Conservation (phyloP, 306 rosid species). For the Mimosa bimucronata region DNA sequence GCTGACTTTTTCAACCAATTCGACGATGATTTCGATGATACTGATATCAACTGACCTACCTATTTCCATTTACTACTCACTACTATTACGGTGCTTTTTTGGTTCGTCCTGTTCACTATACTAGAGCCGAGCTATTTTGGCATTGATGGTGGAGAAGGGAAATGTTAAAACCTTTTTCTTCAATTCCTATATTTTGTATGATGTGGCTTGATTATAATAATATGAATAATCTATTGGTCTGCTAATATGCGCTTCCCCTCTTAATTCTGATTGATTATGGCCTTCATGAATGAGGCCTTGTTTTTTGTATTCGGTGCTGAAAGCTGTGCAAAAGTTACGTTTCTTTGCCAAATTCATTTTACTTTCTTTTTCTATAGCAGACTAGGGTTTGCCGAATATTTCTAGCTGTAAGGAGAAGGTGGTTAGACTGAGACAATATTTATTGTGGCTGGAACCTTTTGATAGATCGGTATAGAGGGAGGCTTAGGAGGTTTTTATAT, state of each 20-base stretch:
- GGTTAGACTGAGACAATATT: neutral
- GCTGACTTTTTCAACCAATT: conserved; percentile 80
- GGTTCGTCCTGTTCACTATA: neutral
- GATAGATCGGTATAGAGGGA: neutral
- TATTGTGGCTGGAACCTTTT: neutral
- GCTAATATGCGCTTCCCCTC: neutral
- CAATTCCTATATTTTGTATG: neutral
- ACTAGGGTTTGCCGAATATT: neutral
- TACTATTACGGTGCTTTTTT: neutral
- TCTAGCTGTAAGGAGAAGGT: conserved; percentile 3
- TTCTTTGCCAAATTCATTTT: neutral
- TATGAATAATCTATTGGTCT: neutral
- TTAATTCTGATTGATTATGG: neutral
- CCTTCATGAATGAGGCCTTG: neutral
- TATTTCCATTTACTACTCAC: neutral
- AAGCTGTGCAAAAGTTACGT: neutral
- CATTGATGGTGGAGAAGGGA: neutral
- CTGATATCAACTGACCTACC: conserved; percentile 60
- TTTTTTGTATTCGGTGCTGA: neutral
- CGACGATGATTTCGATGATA: conserved; percentile 81
- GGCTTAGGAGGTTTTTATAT: neutral
- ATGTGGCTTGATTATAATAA: conserved; percentile 2
- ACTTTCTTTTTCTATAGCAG: neutral
- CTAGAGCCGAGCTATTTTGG: neutral
- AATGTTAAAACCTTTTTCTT: neutral